Base-by-base conservation (phyloP, 2,329 filamentous ascomycete genomes). In the Pleomassaria siparia region DNA sequence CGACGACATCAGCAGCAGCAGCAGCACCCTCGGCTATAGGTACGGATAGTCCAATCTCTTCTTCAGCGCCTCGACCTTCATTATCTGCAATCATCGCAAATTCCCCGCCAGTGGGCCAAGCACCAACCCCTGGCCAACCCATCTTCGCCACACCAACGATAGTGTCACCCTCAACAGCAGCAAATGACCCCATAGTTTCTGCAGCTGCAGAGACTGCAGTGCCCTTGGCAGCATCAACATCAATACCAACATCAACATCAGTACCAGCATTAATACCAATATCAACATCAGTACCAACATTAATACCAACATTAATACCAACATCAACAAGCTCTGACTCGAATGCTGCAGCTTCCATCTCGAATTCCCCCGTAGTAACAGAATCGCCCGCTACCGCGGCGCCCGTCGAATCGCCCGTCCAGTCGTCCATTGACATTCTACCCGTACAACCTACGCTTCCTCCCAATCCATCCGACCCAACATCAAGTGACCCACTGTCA, bases 21-120 rank as follows among this genome's bases (percentile, higher is more conserved):
- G 56, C 58, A 59, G 55, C 53, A 32, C 62, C 63, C 48, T 63
- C 67, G 44, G 54, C 61, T 44, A 53, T 52, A 69, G 64, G 64
- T 69, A 70, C 66, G 64, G 57, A 52, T 43, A 63, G 49, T 55
- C 51, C 52, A 54, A 58, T 62, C 55, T 57, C 58, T 58, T 60
- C 56, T 47, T 57, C 62, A 51, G 54, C 49, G 40, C 47, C 55
- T 47, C 58, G 51, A 26, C 46, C 56, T 47, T 53, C 50, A 39
- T 45, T 50, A 41, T 54, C 60, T 54, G 55, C 62, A 47, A 49
- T 53, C 37, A 39, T 63, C 48, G 36, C 49, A 32, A 53, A 61
- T 15, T 52, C 61, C 33, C 45, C 46, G 40, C 52, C 56, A 28
- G 54, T 47, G 13, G 52, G 52, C 36, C 43, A 35, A 33, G 50